Conservation (phyloP, 176 grass and related monocot species). For the Hordeum marinum region DNA sequence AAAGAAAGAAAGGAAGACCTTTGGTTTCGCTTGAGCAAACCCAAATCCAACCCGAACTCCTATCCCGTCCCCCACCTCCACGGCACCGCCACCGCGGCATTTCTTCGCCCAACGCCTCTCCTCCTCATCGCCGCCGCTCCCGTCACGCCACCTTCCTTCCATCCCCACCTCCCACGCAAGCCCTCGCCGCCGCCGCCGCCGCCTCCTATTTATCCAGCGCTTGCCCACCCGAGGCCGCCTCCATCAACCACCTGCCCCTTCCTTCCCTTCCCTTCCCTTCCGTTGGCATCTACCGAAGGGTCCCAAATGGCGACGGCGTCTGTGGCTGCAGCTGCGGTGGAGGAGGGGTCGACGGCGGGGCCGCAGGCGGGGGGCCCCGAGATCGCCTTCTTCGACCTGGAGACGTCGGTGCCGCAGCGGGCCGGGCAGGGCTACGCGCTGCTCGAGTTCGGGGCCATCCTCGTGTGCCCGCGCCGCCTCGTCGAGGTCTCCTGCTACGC, state of each 20-base stretch:
- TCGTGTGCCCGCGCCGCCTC: conserved; percentile 72
- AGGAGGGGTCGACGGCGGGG: neutral
- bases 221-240: neutral
- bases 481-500: conserved; percentile 76
- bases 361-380: conserved; percentile 25
- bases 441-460: conserved; percentile 92
- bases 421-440: conserved; percentile 49
- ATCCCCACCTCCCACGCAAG: conserved; percentile 9
- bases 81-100: conserved; percentile 12
- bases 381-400: conserved; percentile 98
- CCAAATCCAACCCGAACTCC: neutral
- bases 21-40: neutral
- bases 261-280: neutral
- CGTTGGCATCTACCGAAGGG: neutral
- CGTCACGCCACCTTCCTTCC: conserved; percentile 34
- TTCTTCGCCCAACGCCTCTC: conserved; percentile 7
- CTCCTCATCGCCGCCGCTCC: neutral
- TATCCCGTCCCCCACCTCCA: neutral
- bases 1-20: too few species aligned
- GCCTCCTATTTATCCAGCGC: conserved; percentile 12
- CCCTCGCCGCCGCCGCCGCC: neutral
- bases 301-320: conserved; percentile 8
- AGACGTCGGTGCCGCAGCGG: conserved; percentile 76
- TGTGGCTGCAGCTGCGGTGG: neutral
- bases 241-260: neutral